Percentiles rank a stretch among this genome's conserved stretches.
Evolutionary conservation across 768 basidiomycete genomes (phyloP).

Genomic region (Rubroboletus satanas): DNA sequence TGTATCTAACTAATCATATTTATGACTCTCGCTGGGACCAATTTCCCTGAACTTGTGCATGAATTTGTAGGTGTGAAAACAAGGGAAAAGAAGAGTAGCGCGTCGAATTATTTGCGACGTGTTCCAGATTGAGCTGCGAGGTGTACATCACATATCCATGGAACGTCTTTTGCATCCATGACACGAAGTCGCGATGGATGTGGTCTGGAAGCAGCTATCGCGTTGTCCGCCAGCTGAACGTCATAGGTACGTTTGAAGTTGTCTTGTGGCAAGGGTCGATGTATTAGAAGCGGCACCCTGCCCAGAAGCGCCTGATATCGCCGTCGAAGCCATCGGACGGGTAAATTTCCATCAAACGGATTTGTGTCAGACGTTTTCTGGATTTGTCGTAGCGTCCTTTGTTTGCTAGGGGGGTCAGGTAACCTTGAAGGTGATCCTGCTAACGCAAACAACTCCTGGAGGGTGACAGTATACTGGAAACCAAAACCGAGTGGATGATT

Average conservation of each 20-base stretch:
- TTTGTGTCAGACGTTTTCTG: not conserved
- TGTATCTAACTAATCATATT: constrained; percentile 14
- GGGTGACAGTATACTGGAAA: constrained; percentile 41
- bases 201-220: constrained; percentile 19
- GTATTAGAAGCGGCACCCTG: constrained; percentile 54
- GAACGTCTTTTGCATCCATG: constrained; percentile 30
- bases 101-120: not conserved
- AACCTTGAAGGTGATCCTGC: constrained; percentile 33
- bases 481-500: constrained; percentile 34
- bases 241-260: constrained; percentile 21
- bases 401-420: constrained; percentile 32
- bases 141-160: constrained; percentile 32
- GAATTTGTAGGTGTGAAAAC: not conserved
- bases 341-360: constrained; percentile 17
- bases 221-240: constrained; percentile 32
- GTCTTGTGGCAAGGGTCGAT: constrained; percentile 12
- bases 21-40: constrained; percentile 1
- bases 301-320: constrained; percentile 60
- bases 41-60: not conserved
- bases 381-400: not conserved
- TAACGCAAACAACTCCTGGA: constrained; percentile 45
- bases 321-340: constrained; percentile 37
- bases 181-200: constrained; percentile 19
- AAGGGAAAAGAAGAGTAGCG: not conserved
- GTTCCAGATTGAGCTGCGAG: not conserved